A percentile compares a stretch with the other conserved stretches of the same genome.
Evolutionary conservation across 169 alveolate genomes (phyloP).

Genomic region (Eimeria tenella): DNA sequence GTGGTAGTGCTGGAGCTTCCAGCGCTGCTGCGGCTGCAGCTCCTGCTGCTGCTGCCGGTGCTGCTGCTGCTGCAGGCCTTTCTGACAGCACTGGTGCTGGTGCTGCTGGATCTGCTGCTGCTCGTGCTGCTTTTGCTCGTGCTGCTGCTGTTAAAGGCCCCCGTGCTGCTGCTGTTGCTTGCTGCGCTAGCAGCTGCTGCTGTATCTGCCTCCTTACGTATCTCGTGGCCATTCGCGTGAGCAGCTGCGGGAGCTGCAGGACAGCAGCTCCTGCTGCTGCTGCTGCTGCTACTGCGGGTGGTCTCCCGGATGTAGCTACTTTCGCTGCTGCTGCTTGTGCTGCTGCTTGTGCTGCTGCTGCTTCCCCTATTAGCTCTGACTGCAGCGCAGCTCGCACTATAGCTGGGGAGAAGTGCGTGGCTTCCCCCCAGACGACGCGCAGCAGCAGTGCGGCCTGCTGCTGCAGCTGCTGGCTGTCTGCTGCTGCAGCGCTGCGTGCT

Average conservation of each 20-base stretch:
- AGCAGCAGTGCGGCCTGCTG: conserved; percentile 27
- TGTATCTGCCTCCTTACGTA: neutral
- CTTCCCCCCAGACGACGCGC: conserved; percentile 27
- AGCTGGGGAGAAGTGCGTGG: neutral
- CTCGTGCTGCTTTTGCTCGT: neutral
- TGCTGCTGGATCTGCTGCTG: conserved; percentile 1
- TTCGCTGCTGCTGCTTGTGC: neutral
- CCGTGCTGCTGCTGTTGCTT: neutral
- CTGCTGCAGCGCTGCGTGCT: neutral
- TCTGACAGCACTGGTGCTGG: neutral
- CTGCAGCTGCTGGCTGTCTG: neutral
- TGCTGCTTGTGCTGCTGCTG: neutral
- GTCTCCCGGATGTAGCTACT: neutral
- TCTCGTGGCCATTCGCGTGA: neutral
- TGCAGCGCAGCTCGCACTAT: neutral
- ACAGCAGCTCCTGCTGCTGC: neutral
- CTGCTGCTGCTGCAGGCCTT: neutral
- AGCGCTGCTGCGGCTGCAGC: conserved; percentile 4
- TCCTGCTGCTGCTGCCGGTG: neutral
- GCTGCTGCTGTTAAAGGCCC: neutral
- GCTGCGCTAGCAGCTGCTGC: neutral
- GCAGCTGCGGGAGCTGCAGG: conserved; percentile 32
- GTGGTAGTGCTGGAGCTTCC: neutral
- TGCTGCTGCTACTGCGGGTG: neutral
- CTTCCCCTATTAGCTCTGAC: neutral